Conservation (phyloP, 345 rosid genomes). For the Corchorus olitorius region DNA sequence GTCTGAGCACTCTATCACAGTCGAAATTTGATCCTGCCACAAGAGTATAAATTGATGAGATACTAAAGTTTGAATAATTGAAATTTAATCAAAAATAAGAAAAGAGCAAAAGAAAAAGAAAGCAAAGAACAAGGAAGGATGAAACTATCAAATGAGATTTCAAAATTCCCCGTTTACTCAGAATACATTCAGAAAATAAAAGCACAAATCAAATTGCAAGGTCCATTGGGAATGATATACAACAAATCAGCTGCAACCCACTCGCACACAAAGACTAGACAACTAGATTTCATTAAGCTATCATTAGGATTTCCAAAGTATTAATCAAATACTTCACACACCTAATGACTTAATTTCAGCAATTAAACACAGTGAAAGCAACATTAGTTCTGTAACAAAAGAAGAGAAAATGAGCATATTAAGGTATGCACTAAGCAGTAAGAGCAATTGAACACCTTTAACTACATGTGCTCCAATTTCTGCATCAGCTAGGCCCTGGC, state of each 20-base stretch:
- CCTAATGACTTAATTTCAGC: constrained; percentile 7
- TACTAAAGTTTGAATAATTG: background rate
- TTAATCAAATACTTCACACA: background rate
- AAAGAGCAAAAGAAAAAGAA: background rate
- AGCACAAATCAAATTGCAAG: background rate
- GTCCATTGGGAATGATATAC: no score
- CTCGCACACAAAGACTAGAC: background rate
- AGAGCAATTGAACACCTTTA: constrained; percentile 40
- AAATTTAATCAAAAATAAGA: background rate
- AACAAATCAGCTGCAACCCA: background rate
- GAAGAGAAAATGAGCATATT: background rate
- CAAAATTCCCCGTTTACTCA: background rate
- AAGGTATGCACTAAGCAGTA: constrained; percentile 13
- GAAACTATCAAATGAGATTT: background rate
- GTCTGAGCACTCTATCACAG: constrained; percentile 56
- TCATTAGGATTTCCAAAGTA: background rate
- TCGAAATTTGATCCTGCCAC: constrained; percentile 60
- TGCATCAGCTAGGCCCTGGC: constrained; percentile 44
- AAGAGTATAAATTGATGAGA: constrained; percentile 23
- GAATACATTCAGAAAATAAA: background rate
- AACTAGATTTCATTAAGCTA: background rate
- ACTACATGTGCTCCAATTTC: constrained; percentile 28
- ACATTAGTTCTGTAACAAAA: background rate
- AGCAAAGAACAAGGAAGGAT: background rate
- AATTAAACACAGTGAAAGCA: background rate